Percentiles rank a stretch among this genome's conserved stretches.
Conservation (phyloP, 306 rosid genomes). For the Cicer yamashitae region DNA sequence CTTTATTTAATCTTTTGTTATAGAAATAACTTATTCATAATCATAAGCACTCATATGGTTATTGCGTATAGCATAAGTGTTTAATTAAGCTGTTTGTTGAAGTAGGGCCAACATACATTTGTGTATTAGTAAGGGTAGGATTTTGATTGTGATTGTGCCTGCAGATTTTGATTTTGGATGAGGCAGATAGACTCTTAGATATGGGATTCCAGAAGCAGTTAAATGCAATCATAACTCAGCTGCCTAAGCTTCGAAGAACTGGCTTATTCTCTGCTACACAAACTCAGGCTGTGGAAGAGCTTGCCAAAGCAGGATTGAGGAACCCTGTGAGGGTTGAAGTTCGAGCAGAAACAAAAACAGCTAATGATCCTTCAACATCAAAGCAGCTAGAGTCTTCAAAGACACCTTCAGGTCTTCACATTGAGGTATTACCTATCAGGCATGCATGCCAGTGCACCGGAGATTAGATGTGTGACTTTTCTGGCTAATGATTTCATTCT, state of each 20-base stretch:
- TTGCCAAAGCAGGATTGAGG: slow-evolving; percentile 88
- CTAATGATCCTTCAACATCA: slow-evolving; percentile 39
- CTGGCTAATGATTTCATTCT: slow-evolving; percentile 33
- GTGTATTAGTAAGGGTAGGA: slow-evolving; percentile 1
- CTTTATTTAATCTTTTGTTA: too few relatives aligned
- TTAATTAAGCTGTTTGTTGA: too few relatives aligned
- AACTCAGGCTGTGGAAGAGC: slow-evolving; percentile 91
- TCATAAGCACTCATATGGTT: too few relatives aligned
- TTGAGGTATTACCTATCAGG: slow-evolving; percentile 59
- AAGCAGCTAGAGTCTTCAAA: slow-evolving; percentile 61
- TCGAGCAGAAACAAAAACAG: slow-evolving; percentile 64
- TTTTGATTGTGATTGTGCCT: slow-evolving; percentile 16
- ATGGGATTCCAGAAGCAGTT: slow-evolving; percentile 89
- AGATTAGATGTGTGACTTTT: slow-evolving; percentile 19
- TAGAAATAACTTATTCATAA: too few relatives aligned
- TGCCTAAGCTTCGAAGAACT: slow-evolving; percentile 93
- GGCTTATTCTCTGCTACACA: slow-evolving; percentile 96
- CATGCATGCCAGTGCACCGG: background rate
- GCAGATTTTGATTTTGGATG: slow-evolving; percentile 81
- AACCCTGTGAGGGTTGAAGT: slow-evolving; percentile 94
- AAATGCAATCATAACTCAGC: slow-evolving; percentile 63
- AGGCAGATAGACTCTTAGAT: slow-evolving; percentile 85
- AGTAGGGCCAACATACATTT: background rate
- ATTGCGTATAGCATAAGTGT: too few relatives aligned
- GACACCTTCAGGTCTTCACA: slow-evolving; percentile 84